Base-by-base conservation (phyloP, 345 rosid genomes). In the Lepidium didymum region DNA sequence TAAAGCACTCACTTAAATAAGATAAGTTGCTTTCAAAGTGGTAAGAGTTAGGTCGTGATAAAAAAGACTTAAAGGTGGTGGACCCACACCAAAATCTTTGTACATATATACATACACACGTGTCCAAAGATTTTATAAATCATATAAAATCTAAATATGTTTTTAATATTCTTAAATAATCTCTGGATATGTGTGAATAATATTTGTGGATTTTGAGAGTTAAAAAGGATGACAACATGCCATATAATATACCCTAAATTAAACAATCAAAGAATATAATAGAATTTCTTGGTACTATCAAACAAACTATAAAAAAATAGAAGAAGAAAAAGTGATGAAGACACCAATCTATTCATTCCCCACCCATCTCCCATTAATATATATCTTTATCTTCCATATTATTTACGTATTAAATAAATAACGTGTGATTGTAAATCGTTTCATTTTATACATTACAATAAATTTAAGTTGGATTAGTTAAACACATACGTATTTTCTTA, bases 1-100 rank as follows among this genome's bases (percentile, higher is more conserved):
- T 73, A 57, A 37, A 25, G 63, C 77, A 65, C 65, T 64, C 64
- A 36, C 42, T 56, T 56, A 66, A 66, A 58, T 31, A 66, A 66
- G 67, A 66, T 42, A 66, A 73, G 67, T 53, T 66, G 56, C 72
- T 73, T 73, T 73, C 67, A 59, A 66, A 66, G 72, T 73, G 77
- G 67, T 4, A 66, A 58, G 67, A 58, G 67, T 66, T 73, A 66
- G 77, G 72, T 73, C 47, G 65, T 42, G 67, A 66, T 42, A 50
- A 41, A 69, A 47, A 43, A 55, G 14, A 52, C 51, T 35, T n/a
- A 7, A 45, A 42, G 58, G 49, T 61, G 57, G 72, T 67, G 50
- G 31, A 27, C 61, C 56, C 67, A 66, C 67, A 65, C 61, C 25
- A 56, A n/a, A 56, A 65, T 14, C 46, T 46, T 51, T 41, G 31